Evolutionary conservation across 2,329 filamentous ascomycete genomes (phyloP).

Genomic region (Fusarium verticillioides): DNA sequence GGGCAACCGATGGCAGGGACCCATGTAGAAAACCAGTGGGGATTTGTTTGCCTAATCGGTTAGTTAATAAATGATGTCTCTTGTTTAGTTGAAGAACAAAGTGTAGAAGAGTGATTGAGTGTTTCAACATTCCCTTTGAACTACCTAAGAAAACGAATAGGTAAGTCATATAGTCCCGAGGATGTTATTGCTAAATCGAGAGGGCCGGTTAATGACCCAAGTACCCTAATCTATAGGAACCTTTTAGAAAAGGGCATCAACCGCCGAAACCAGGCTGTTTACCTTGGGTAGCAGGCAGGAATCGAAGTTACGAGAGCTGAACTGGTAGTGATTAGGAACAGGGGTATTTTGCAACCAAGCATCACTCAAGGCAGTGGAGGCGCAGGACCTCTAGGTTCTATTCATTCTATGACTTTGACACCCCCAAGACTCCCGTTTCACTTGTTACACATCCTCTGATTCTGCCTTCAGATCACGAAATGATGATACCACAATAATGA

Average conservation of each 20-base stretch:
- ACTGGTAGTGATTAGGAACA: constrained; percentile 1
- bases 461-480: not conserved
- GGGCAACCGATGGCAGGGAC: not conserved
- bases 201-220: not conserved
- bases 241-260: not conserved
- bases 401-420: not conserved
- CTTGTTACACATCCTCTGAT: not conserved
- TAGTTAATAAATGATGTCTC: not conserved
- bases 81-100: not conserved
- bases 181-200: not conserved
- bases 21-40: constrained; percentile 19
- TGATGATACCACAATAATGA: not conserved
- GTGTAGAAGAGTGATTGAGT: not conserved
- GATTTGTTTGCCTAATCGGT: constrained; percentile 5
- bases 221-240: not conserved
- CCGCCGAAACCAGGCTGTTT: not conserved
- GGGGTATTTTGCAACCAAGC: constrained; percentile 1
- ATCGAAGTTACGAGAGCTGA: constrained; percentile 13
- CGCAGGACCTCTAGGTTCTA: not conserved
- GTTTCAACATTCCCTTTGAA: not conserved
- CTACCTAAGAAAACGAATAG: not conserved
- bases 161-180: not conserved
- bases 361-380: not conserved
- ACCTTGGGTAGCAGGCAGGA: not conserved
- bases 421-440: not conserved